These are phyloP conservation scores for Conticribra guillardii DNA, from an alignment of 108 stramenopile species.

Conservation along the genomic window DNA sequence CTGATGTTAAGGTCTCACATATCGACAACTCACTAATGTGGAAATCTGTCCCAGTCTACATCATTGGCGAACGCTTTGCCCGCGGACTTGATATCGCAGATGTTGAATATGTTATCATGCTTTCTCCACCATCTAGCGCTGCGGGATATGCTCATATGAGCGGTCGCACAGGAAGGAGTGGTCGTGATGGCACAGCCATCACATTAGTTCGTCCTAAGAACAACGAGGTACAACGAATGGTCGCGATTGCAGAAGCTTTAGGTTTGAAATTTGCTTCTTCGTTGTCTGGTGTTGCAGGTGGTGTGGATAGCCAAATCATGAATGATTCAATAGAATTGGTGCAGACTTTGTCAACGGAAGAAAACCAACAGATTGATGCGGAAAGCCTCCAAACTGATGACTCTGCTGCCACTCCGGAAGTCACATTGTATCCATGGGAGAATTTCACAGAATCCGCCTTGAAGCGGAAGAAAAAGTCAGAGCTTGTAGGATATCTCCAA, in stretches of 20 bases:
- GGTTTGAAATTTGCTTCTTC: conserved; percentile 45
- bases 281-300: conserved; percentile 10
- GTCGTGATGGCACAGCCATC: conserved; percentile 51
- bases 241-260: conserved; percentile 56
- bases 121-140: conserved; percentile 65
- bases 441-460: background rate
- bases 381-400: background rate
- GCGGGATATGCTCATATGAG: conserved; percentile 77
- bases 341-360: background rate
- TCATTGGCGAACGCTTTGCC: conserved; percentile 71
- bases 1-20: too few relatives aligned
- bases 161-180: conserved; percentile 71
- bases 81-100: conserved; percentile 71
- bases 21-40: conserved; percentile 30
- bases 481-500: background rate
- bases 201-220: conserved; percentile 51
- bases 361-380: background rate
- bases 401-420: background rate
- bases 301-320: background rate
- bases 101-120: conserved; percentile 63
- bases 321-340: background rate
- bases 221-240: conserved; percentile 52
- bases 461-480: background rate
- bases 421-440: background rate
- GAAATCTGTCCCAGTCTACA: conserved; percentile 52